Evolutionary conservation across 805 yeast genomes (phyloP), one percentile per base, ranked within the genome.

Genomic region (Saccharomycopsis fodiens): DNA sequence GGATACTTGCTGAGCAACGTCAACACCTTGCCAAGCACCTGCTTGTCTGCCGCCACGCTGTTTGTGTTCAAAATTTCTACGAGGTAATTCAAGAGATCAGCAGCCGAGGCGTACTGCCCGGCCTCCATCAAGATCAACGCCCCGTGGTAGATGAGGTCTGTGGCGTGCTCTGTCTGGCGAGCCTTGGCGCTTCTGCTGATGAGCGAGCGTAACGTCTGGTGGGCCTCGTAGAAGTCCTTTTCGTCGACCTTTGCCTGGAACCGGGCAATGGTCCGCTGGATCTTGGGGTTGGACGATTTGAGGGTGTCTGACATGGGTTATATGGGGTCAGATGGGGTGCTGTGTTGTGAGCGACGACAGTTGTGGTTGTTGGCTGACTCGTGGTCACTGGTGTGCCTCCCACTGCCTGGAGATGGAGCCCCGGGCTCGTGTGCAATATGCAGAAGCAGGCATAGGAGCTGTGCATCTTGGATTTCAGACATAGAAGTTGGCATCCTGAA

Each of bases 171-270:
- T 59, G 73, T 85, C 48, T 82, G 77, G 50, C 78, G 77, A 20
- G 79, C 59, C 52, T 85, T 77, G 36, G 84, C 82, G 58, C 85
- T 83, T 59, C 98, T 72, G 54, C 88, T 88, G 35, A 85, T 85
- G 44, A 91, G 84, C 4, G 97, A 87, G 57, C 96, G 71, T 42
- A 93, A 72, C 0, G 96, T 89, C 63, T 93, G 97, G 61, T 91
- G 96, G 0, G 97, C 97, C 60, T 93, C 98, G 60, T 91, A 91
- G 65, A 73, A 87, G 45, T 88, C 84, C 2, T 85, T 86, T 41
- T 73, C 73, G 42, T 73, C 75, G 52, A 91, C 82, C 56, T 84
- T 80, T 21, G 57, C 72, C 57, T 79, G 76, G 65, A 82, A 83
- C 53, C 93, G 67, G 19, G 71, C 76, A 38, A 82, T 62, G 1